Percentiles rank a stretch among this genome's conserved stretches.
Evolutionary conservation across 257 asterid species (phyloP).

Genomic region (Striga asiatica): DNA sequence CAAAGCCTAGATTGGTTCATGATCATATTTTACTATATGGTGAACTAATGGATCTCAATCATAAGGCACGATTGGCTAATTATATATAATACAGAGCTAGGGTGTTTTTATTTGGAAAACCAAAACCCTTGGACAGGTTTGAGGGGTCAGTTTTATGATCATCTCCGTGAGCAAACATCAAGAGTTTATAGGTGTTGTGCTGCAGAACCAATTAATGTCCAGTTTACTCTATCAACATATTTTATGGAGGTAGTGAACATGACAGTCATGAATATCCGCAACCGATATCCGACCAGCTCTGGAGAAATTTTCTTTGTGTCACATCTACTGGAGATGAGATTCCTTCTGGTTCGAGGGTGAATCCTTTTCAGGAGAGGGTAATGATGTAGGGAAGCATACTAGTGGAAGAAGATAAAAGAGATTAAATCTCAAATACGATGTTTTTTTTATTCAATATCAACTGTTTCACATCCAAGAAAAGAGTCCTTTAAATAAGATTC

Average conservation of each 20-base stretch:
- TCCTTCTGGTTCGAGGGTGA: too few relatives aligned
- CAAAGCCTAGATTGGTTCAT: conserved; percentile 74
- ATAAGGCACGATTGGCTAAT: conserved; percentile 88
- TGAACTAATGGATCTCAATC: conserved; percentile 70
- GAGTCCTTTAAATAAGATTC: too few relatives aligned
- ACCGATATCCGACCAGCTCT: not conserved
- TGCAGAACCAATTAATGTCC: conserved; percentile 91
- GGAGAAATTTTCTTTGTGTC: not conserved
- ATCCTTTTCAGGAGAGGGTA: too few relatives aligned
- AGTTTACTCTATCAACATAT: conserved; percentile 65
- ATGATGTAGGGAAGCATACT: too few relatives aligned
- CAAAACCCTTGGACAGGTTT: conserved; percentile 99
- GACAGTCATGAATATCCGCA: conserved; percentile 7
- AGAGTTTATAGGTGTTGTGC: conserved; percentile 92
- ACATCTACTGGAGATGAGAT: too few relatives aligned
- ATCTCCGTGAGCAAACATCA: conserved; percentile 93
- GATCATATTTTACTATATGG: conserved; percentile 87
- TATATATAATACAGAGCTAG: conserved; percentile 91
- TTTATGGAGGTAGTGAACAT: conserved; percentile 78
- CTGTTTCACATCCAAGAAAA: too few relatives aligned
- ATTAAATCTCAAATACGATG: too few relatives aligned
- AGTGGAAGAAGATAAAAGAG: too few relatives aligned
- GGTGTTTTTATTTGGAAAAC: conserved; percentile 96
- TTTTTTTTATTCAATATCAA: too few relatives aligned
- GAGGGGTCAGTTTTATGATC: conserved; percentile 95